phyloP scores from a whole-genome alignment of 148 eudicot genomes.

The Spergularia marina region DNA sequence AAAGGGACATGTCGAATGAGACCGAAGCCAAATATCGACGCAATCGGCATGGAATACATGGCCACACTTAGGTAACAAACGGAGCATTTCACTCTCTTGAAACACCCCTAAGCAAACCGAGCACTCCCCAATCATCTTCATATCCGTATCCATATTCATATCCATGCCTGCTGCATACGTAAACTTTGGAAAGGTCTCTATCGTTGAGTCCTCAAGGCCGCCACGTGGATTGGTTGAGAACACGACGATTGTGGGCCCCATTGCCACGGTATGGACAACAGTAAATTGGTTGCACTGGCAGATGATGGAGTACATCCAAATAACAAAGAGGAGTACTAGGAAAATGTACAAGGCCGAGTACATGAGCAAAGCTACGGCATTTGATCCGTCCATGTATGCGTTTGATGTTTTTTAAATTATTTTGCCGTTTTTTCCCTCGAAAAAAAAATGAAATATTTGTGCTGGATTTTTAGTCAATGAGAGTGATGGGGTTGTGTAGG shows the following conservation, averaged over 20 bases:
- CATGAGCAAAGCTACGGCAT: background rate
- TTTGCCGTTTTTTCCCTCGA: too few relatives aligned
- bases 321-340: background rate
- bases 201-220: background rate
- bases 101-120: constrained; percentile 15
- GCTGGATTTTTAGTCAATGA: too few relatives aligned
- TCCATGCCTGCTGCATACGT: too few relatives aligned
- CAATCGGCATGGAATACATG: constrained; percentile 13
- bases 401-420: too few relatives aligned
- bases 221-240: background rate
- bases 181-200: constrained; percentile 13
- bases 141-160: background rate
- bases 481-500: too few relatives aligned
- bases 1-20: constrained; percentile 9
- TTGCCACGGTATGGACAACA: too few relatives aligned
- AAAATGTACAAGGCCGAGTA: background rate
- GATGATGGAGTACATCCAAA: background rate
- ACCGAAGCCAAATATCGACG: constrained; percentile 10
- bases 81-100: constrained; percentile 7
- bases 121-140: background rate
- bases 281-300: background rate
- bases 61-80: constrained; percentile 8
- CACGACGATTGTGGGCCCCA: background rate
- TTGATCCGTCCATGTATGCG: background rate
- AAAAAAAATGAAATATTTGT: too few relatives aligned